Evolutionary conservation across 2,329 filamentous ascomycete species (phyloP).

Genomic region (Colletotrichum graminicola): DNA sequence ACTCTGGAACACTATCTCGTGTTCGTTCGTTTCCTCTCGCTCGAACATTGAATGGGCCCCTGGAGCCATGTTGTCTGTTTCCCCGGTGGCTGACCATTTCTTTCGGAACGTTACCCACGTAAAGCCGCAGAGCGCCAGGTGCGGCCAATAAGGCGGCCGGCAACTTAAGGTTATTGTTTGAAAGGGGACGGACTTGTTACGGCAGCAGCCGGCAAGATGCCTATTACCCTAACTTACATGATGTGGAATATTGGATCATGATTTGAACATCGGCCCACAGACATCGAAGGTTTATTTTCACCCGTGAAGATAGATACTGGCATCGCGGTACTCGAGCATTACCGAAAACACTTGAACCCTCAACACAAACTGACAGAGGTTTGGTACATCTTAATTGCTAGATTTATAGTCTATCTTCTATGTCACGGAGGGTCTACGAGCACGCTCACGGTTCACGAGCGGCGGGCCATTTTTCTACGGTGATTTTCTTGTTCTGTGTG

Average conservation of each 20-base stretch:
- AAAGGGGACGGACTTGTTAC: not conserved
- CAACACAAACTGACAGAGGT: conserved; percentile 11
- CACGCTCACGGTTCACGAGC: conserved; percentile 29
- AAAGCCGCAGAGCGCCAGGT: not conserved
- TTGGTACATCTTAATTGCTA: conserved; percentile 37
- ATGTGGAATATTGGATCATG: not conserved
- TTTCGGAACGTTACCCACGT: too few relatives aligned
- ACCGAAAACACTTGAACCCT: not conserved
- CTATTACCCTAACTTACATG: not conserved
- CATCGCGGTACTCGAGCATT: not conserved
- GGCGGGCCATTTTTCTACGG: conserved; percentile 22
- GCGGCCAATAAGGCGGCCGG: not conserved
- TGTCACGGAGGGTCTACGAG: conserved; percentile 34
- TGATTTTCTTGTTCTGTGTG: conserved; percentile 28
- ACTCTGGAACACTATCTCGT: not conserved
- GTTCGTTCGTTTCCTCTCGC: not conserved
- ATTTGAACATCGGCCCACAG: not conserved
- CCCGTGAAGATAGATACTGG: not conserved
- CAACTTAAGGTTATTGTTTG: not conserved
- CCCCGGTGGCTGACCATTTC: not conserved
- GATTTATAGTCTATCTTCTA: conserved; percentile 31
- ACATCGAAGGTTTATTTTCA: not conserved
- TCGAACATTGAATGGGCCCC: not conserved
- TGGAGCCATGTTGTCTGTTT: not conserved
- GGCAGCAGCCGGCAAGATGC: not conserved